Percentiles rank a stretch among this genome's conserved stretches.
These are phyloP conservation scores for Mycena albidolilacea DNA, from an alignment of 768 basidiomycete genomes.

Conservation along the genomic window DNA sequence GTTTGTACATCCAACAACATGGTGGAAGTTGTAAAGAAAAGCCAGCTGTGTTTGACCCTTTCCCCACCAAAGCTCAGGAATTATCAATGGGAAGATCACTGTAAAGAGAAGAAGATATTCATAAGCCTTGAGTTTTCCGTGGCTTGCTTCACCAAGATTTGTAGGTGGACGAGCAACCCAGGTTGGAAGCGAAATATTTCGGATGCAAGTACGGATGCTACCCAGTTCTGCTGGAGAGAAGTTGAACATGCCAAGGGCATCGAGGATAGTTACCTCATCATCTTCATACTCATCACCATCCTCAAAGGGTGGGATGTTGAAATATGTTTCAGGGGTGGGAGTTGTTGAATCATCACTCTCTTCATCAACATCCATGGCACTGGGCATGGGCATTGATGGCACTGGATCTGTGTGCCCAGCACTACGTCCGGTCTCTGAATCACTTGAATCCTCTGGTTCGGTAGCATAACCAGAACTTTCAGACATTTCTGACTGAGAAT, in stretches of 20 bases:
- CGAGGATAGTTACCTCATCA: neutral
- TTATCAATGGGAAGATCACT: constrained; percentile 46
- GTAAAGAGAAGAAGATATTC: constrained; percentile 47
- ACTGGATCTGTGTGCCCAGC: neutral
- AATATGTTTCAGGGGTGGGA: constrained; percentile 6
- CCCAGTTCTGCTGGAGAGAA: neutral
- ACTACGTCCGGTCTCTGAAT: neutral
- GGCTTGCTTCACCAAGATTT: constrained; percentile 49
- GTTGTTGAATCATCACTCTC: neutral
- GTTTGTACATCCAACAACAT: constrained; percentile 46
- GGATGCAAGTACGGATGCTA: constrained; percentile 12
- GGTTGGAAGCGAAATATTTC: constrained; percentile 20
- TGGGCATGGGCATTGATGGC: neutral
- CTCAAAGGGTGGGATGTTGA: neutral
- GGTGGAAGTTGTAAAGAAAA: constrained; percentile 43
- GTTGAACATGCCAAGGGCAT: constrained; percentile 16
- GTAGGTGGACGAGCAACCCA: constrained; percentile 46
- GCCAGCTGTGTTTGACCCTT: constrained; percentile 22
- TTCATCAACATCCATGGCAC: neutral
- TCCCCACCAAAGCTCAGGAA: constrained; percentile 48
- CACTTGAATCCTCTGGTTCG: neutral
- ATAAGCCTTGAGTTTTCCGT: constrained; percentile 54
- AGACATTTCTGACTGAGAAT: neutral
- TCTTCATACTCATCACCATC: constrained; percentile 15
- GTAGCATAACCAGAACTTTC: neutral